Base-by-base conservation (phyloP, 169 alveolate genomes). In the Cyclospora cayetanensis region DNA sequence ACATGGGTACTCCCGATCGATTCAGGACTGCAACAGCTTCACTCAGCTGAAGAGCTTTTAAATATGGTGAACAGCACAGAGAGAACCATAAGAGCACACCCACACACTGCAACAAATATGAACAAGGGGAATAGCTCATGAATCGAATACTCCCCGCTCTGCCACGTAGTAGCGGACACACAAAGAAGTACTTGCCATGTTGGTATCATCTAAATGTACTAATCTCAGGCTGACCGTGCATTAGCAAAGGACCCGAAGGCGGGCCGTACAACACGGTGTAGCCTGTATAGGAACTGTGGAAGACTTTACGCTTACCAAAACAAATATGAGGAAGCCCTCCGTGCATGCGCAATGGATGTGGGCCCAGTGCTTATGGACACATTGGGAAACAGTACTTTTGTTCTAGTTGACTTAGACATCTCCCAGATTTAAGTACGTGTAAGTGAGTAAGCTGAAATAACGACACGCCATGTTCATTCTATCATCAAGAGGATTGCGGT, bases 201-300 rank as follows among this genome's bases (percentile, higher is more conserved):
- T 5, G 7, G 68, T 25, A 11, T 25, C n/a, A 4, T 18, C 2
- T 53, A 53, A 11, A 25, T 53, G 7, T n/a, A 53, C 68, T 31
- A 20, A 12, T n/a, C n/a, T 22, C 83, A 91, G 83, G 95, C 94
- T 70, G 90, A 91, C 89, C 90, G 93, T 92, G 88, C 79, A 68
- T 52, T 93, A 63, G 63, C 92, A 53, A 93, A 93, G 93, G 87
- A 93, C 90, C 93, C 95, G 9, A 86, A 90, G 76, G 94, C 83
- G 37, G 79, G 86, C 11, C 79, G 35, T 1, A 20, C 42, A n/a
- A 53, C 92, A 87, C 52, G 91, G 83, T 63, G 91, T 55, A 79
- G 86, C 72, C 93, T 93, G 66, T 93, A 91, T 83, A 90, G 95
- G 39, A 93, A 93, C 90, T 91, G 91, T 60, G 95, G 95, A 0